Evolutionary conservation across 2,329 filamentous ascomycete genomes (phyloP).

Genomic region (Cladophialophora yegresii): DNA sequence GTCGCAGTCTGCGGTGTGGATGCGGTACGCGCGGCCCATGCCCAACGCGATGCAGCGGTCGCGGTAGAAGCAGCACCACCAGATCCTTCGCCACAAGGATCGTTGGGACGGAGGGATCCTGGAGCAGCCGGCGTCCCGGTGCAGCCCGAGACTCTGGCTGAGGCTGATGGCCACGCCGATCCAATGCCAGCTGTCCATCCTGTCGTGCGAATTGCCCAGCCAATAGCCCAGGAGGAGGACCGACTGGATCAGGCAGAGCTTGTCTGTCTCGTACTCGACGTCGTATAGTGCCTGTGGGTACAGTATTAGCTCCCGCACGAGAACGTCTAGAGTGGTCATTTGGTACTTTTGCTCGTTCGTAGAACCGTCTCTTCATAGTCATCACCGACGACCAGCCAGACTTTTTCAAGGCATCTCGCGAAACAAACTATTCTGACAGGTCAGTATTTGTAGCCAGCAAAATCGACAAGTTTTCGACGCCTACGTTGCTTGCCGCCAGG

Average conservation of each 20-base stretch:
- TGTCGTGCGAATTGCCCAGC: slow-evolving; percentile 19
- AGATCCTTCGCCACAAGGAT: slow-evolving; percentile 45
- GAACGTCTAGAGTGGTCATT: background rate
- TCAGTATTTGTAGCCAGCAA: background rate
- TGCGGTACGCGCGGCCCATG: slow-evolving; percentile 39
- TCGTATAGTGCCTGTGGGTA: slow-evolving; percentile 15
- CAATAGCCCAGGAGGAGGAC: slow-evolving; percentile 20
- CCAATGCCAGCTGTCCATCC: slow-evolving; percentile 47
- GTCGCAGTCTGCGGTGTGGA: slow-evolving; percentile 23
- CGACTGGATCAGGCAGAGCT: slow-evolving; percentile 21
- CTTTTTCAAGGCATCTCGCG: slow-evolving; percentile 40
- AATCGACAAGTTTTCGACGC: background rate
- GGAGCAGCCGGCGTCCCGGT: slow-evolving; percentile 39
- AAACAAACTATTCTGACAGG: slow-evolving; percentile 36
- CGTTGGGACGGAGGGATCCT: slow-evolving; percentile 34
- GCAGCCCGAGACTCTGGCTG: slow-evolving; percentile 49
- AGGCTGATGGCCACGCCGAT: slow-evolving; percentile 49
- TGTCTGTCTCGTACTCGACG: slow-evolving; percentile 22
- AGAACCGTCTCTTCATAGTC: slow-evolving; percentile 19
- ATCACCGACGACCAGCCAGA: slow-evolving; percentile 13
- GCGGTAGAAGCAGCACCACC: slow-evolving; percentile 48
- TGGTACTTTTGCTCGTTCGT: slow-evolving; percentile 19
- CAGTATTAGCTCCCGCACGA: background rate
- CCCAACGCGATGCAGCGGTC: slow-evolving; percentile 47
- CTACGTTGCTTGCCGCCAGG: slow-evolving; percentile 42